Conservation (phyloP, 306 rosid species). For the Glycine latifolia region DNA sequence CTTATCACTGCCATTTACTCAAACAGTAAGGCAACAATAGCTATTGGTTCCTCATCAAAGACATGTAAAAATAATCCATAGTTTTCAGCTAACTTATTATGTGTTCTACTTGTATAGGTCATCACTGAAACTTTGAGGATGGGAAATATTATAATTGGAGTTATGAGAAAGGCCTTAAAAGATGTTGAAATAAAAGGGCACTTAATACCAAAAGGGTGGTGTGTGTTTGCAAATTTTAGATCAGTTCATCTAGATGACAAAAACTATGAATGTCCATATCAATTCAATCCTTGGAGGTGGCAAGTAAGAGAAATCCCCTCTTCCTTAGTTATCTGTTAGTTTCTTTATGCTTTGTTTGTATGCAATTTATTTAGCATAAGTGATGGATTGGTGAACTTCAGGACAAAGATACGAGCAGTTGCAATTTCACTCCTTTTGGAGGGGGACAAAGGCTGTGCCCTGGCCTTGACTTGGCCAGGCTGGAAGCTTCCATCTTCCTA, state of each 20-base stretch:
- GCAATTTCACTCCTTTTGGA: constrained; percentile 92
- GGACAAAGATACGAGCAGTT: constrained; percentile 77
- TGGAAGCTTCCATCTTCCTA: constrained; percentile 86
- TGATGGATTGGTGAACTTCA: constrained; percentile 44
- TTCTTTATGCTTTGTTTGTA: background rate
- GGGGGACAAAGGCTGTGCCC: constrained; percentile 98
- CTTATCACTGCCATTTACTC: constrained; percentile 86
- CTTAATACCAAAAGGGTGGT: constrained; percentile 89
- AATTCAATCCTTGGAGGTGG: constrained; percentile 99
- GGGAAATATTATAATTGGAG: constrained; percentile 86
- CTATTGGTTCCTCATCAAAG: constrained; percentile 5
- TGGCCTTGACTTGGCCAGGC: constrained; percentile 92
- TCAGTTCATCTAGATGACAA: constrained; percentile 92
- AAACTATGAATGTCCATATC: constrained; percentile 76
- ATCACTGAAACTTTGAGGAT: constrained; percentile 87
- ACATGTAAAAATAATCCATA: constrained; percentile 3
- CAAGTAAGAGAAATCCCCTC: constrained; percentile 63
- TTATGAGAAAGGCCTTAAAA: constrained; percentile 88
- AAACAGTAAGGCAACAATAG: constrained; percentile 62
- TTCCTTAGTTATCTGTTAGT: background rate
- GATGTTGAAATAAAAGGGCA: constrained; percentile 87
- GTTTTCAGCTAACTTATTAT: constrained; percentile 4
- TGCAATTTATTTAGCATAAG: constrained; percentile 23
- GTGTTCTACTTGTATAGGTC: constrained; percentile 59
- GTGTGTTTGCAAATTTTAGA: constrained; percentile 77